phyloP scores from a whole-genome alignment of 208 protist genomes.

The Histomonas meleagridis region DNA sequence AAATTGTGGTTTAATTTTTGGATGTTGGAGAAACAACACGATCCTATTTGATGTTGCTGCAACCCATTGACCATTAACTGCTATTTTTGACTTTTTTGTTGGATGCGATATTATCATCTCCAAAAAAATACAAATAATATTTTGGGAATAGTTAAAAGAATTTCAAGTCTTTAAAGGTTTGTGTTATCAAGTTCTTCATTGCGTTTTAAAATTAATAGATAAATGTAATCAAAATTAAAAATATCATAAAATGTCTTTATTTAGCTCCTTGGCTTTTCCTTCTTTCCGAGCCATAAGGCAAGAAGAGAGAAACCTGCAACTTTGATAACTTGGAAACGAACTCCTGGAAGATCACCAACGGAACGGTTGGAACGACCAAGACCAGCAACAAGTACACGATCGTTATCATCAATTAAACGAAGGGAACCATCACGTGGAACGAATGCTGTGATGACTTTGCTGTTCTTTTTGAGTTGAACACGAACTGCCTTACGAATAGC shows the following conservation, averaged over 20 bases:
- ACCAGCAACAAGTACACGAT: conserved; percentile 41
- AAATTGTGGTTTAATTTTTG: not conserved
- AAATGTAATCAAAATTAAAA: no score
- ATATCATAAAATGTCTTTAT: no score
- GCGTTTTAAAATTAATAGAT: no score
- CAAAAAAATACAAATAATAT: no score
- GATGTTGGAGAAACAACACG: not conserved
- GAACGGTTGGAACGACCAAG: conserved; percentile 86
- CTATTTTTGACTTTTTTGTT: no score
- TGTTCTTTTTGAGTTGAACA: conserved; percentile 99
- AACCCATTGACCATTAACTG: no score
- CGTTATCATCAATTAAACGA: conserved; percentile 96
- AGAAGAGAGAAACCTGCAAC: conserved; percentile 89
- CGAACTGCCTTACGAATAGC: conserved; percentile 99
- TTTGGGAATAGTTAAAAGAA: no score
- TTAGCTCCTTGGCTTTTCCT: conserved; percentile 95
- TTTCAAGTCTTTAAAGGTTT: no score
- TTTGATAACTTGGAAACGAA: conserved; percentile 94
- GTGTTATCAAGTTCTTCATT: no score
- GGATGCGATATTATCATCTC: no score
- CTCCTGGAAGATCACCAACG: conserved; percentile 98
- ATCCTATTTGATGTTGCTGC: not conserved
- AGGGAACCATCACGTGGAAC: conserved; percentile 96
- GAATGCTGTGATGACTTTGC: conserved; percentile 99
- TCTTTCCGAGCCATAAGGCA: conserved; percentile 90